Evolutionary conservation across 495 filamentous ascomycete species (phyloP).

Genomic region (Daldinia caldariorum): DNA sequence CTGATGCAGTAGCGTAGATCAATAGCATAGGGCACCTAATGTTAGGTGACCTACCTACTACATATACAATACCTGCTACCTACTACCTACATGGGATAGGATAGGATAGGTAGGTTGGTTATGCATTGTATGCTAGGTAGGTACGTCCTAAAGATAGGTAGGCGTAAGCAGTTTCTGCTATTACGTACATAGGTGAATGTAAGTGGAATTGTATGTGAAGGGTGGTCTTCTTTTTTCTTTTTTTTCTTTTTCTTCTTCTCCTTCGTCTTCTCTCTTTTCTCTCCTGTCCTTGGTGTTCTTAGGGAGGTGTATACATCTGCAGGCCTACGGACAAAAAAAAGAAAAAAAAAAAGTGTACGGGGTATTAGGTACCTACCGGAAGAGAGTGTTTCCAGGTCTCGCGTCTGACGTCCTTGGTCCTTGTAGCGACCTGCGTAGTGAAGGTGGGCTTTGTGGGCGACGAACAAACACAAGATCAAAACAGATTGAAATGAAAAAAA

Average conservation of each 20-base stretch:
- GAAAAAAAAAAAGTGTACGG: not conserved
- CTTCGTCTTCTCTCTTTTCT: not conserved
- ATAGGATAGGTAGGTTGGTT: no score
- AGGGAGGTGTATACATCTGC: constrained; percentile 4
- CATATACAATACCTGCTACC: no score
- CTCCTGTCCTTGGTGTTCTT: not conserved
- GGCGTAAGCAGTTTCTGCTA: constrained; percentile 23
- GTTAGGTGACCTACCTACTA: not conserved
- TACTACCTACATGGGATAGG: not conserved
- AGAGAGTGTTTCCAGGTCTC: constrained; percentile 1
- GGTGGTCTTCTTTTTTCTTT: constrained; percentile 5
- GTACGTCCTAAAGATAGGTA: not conserved
- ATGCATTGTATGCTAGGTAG: no score
- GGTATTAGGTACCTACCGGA: constrained; percentile 21
- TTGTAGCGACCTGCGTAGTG: constrained; percentile 12
- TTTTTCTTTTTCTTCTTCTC: constrained; percentile 9
- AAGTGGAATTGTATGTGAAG: not conserved
- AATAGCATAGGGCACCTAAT: constrained; percentile 15
- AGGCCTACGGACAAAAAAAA: constrained; percentile 19
- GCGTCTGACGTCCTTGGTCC: constrained; percentile 7
- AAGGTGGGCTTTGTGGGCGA: constrained; percentile 15
- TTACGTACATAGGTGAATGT: constrained; percentile 28
- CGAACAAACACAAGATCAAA: constrained; percentile 22
- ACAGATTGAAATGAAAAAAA: constrained; percentile 16
- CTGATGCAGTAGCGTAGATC: constrained; percentile 35